Evolutionary conservation across 2,329 filamentous ascomycete species (phyloP), one percentile per base, ranked within the genome.

Genomic region (Ophiocordyceps camponoti-floridani): DNA sequence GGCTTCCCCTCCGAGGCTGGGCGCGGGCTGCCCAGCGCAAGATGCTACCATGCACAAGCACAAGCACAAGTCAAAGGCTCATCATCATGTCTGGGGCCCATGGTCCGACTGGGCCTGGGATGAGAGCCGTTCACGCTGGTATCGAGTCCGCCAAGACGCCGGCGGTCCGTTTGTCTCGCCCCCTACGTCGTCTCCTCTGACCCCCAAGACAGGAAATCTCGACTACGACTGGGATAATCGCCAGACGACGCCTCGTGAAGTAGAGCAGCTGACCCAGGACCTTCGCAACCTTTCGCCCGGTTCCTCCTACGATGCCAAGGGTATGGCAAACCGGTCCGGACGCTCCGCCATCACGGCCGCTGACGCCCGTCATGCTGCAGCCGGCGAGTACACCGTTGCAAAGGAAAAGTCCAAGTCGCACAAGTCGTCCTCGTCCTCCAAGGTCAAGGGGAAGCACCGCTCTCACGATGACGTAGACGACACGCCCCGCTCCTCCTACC

Each of bases 21-120:
- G 18, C 13, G 18, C 30, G 31, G 30, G 23, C 26, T 44, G 43
- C 23, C 46, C 46, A 43, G 46, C 46, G 45, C 51, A 56, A 50
- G 47, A 56, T 56, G 53, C 51, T 45, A 55, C 43, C 44, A 57
- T 57, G 55, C 53, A 53, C 44, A 55, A 54, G 48, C 53, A 54
- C 47, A 56, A 54, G 42, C 48, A 50, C 40, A 56, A 55, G 45
- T 52, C 53, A 23, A 56, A 55, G 45, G 50, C 53, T 18, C 54
- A 53, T 18, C 54, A 53, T 44, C 51, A 53, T 43, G 30, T 35
- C 37, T 57, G 53, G 54, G 50, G 53, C 40, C 47, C 47, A 27
- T 57, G 53, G 54, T 56, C 55, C 18, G 50, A 53, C 27, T 57
- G 54, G 55, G 50, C 45, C 38, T 50, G 47, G 46, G 52, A 56